Conservation (phyloP, 129 eudicot species). For the Lonicera japonica region DNA sequence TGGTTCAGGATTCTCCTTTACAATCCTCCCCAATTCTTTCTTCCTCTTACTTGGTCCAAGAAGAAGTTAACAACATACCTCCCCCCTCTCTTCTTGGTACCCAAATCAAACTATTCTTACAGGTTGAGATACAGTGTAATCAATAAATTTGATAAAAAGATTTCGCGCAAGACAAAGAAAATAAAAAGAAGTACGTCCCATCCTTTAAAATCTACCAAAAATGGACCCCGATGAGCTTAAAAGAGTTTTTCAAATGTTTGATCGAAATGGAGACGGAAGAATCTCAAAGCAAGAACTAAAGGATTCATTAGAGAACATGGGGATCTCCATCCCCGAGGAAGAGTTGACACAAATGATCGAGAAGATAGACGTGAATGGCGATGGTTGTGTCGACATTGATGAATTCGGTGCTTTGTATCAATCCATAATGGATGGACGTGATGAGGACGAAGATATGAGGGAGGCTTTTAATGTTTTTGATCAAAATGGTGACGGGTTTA, state of each 20-base stretch:
- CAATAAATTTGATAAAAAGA: too few species aligned
- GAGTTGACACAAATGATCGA: constrained; percentile 73
- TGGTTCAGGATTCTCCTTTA: too few species aligned
- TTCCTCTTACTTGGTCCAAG: too few species aligned
- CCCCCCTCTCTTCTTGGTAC: too few species aligned
- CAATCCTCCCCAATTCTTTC: too few species aligned
- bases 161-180: too few species aligned
- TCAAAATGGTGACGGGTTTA: constrained; percentile 88
- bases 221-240: constrained; percentile 68
- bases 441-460: constrained; percentile 86
- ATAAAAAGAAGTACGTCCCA: too few species aligned
- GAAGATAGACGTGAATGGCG: constrained; percentile 67
- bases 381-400: constrained; percentile 72
- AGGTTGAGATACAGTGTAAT: too few species aligned
- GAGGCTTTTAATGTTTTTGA: constrained; percentile 94
- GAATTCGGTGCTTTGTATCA: constrained; percentile 77
- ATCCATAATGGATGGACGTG: constrained; percentile 63
- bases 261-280: constrained; percentile 75
- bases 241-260: constrained; percentile 76
- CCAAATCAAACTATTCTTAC: too few species aligned
- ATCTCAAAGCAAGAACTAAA: constrained; percentile 57
- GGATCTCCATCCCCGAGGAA: constrained; percentile 67
- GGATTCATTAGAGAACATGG: constrained; percentile 62
- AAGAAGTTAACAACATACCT: too few species aligned
- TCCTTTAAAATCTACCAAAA: too few species aligned